These are phyloP conservation scores for Chrysanthemum makinoi DNA, from an alignment of 129 eudicot species.

Conservation along the genomic window DNA sequence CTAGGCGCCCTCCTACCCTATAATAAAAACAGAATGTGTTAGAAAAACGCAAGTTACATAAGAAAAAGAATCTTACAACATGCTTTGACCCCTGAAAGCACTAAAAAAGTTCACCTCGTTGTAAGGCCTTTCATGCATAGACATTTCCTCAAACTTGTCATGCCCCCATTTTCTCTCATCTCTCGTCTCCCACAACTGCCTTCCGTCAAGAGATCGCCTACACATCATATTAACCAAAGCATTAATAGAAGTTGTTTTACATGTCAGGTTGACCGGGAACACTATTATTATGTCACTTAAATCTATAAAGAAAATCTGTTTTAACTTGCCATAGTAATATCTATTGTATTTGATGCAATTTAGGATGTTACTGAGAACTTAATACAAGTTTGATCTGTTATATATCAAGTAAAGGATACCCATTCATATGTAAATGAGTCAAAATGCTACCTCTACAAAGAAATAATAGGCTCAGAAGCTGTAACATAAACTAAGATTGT, in stretches of 20 bases:
- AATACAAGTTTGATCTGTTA: background rate
- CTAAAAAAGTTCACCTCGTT: conserved; percentile 43
- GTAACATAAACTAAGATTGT: too few relatives aligned
- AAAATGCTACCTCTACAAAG: background rate
- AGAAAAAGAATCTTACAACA: background rate
- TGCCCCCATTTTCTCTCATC: conserved; percentile 94
- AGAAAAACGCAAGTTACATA: conserved; percentile 1
- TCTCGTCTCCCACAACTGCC: conserved; percentile 72
- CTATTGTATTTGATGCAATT: background rate
- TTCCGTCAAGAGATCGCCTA: conserved; percentile 69
- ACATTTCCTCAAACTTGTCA: conserved; percentile 84
- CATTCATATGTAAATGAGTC: background rate
- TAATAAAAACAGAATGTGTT: conserved; percentile 7
- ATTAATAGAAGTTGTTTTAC: background rate
- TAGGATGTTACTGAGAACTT: background rate
- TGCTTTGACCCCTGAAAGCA: background rate
- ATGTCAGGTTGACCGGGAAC: background rate
- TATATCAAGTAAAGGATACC: background rate
- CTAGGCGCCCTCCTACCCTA: conserved; percentile 61
- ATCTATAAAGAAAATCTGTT: too few relatives aligned
- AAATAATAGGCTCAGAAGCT: too few relatives aligned
- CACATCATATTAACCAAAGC: conserved; percentile 5
- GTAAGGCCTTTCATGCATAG: conserved; percentile 48
- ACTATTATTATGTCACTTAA: too few relatives aligned
- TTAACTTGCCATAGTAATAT: too few relatives aligned